Percentiles rank a stretch among this genome's conserved stretches.
Evolutionary conservation across 1,284 basidiomycete genomes (phyloP).

Genomic region (Termitomyces sp.): DNA sequence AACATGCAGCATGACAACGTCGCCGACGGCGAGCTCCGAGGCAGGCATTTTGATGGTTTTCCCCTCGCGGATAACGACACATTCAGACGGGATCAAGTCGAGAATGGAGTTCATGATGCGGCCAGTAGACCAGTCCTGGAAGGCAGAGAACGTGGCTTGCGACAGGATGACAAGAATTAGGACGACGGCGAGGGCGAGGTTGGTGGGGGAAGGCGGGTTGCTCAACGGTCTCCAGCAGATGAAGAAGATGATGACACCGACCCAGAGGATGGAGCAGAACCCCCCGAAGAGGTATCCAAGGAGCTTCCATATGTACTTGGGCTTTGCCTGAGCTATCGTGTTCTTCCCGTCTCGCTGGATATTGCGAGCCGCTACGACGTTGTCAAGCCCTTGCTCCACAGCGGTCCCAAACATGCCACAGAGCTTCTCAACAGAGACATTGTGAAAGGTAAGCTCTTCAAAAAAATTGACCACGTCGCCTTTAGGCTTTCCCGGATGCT

Average conservation of each 20-base stretch:
- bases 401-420: constrained; percentile 12
- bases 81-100: constrained; percentile 37
- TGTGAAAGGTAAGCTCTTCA: constrained; percentile 15
- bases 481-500: constrained; percentile 11
- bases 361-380: constrained; percentile 12
- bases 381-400: constrained; percentile 14
- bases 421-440: constrained; percentile 10
- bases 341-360: constrained; percentile 19
- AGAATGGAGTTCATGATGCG: constrained; percentile 34
- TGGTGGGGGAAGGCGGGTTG: constrained; percentile 21
- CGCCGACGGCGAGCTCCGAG: constrained; percentile 79
- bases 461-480: constrained; percentile 17
- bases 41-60: constrained; percentile 59
- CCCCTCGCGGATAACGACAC: constrained; percentile 50
- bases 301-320: constrained; percentile 16
- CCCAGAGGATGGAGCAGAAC: constrained; percentile 20
- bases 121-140: constrained; percentile 39
- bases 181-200: constrained; percentile 64
- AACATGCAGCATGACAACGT: constrained; percentile 69
- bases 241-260: constrained; percentile 18
- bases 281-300: constrained; percentile 17
- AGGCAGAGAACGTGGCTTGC: constrained; percentile 44
- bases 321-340: constrained; percentile 11
- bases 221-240: constrained; percentile 18
- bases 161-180: constrained; percentile 54